Percentiles rank a stretch among this genome's conserved stretches.
Evolutionary conservation across 768 basidiomycete genomes (phyloP).

Genomic region (Filobasidium wieringae): DNA sequence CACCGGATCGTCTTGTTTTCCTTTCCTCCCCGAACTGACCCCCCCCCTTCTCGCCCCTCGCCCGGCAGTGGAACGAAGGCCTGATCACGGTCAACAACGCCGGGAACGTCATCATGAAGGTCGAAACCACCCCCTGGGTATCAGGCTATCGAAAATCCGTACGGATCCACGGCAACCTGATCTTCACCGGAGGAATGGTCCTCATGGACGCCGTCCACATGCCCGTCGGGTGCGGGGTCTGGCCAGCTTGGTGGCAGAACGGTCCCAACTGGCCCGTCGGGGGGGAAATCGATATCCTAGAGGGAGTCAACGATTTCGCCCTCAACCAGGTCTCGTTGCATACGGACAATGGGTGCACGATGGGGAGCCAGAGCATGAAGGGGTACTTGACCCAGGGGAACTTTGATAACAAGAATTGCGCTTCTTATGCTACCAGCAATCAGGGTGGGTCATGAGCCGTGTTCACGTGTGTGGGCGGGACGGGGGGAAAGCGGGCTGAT

Average conservation of each 20-base stretch:
- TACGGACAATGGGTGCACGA: slow-evolving; percentile 41
- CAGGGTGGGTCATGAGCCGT: slow-evolving; percentile 20
- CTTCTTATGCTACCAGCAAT: slow-evolving; percentile 33
- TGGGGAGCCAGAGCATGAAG: slow-evolving; percentile 20
- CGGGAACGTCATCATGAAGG: slow-evolving; percentile 73
- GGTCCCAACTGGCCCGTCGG: slow-evolving; percentile 42
- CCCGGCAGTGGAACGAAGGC: slow-evolving; percentile 40
- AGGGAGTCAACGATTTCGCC: slow-evolving; percentile 43
- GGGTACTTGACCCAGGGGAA: slow-evolving; percentile 30
- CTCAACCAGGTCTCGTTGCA: slow-evolving; percentile 45
- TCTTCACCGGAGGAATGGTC: slow-evolving; percentile 52
- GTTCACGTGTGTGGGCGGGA: neutral
- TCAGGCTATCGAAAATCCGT: slow-evolving; percentile 60
- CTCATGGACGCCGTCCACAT: slow-evolving; percentile 77
- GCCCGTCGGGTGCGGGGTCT: slow-evolving; percentile 79
- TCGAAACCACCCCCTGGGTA: slow-evolving; percentile 70
- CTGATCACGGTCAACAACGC: slow-evolving; percentile 56
- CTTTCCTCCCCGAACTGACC: slow-evolving; percentile 4
- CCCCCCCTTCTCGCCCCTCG: slow-evolving; percentile 40
- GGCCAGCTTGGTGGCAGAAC: slow-evolving; percentile 57
- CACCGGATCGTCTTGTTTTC: slow-evolving; percentile 2
- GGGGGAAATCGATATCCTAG: slow-evolving; percentile 42
- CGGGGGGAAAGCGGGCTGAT: neutral
- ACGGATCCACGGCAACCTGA: slow-evolving; percentile 50
- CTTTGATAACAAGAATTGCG: slow-evolving; percentile 35